Conservation (phyloP, 2,329 filamentous ascomycete genomes). For the Phyllosticta citriasiana region DNA sequence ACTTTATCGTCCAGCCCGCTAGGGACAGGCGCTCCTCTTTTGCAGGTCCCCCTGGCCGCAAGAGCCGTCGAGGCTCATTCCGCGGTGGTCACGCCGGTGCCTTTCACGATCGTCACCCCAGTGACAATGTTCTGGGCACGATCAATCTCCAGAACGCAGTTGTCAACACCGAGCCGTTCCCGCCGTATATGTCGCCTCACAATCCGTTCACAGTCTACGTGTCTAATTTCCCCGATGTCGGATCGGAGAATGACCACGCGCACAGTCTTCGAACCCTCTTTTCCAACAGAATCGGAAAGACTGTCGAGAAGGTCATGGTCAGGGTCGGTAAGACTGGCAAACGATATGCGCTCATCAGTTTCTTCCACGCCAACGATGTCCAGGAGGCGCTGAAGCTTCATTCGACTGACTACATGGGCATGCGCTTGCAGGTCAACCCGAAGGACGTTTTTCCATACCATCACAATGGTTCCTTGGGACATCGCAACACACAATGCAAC, state of each 20-base stretch:
- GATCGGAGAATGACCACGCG: neutral
- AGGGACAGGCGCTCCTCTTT: neutral
- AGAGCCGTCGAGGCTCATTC: conserved; percentile 1
- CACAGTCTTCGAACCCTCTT: neutral
- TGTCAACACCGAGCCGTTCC: conserved; percentile 1
- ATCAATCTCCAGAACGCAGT: neutral
- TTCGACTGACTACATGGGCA: neutral
- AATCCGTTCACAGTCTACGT: neutral
- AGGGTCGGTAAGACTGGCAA: neutral
- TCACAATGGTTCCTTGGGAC: neutral
- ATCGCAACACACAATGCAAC: neutral
- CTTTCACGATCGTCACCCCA: neutral
- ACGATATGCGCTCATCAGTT: neutral
- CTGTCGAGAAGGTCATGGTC: neutral
- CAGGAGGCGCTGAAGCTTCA: neutral
- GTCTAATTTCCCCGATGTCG: neutral
- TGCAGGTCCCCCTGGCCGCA: neutral
- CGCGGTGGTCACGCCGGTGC: neutral
- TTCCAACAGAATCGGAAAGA: neutral
- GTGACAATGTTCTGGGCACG: neutral
- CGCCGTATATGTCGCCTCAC: neutral
- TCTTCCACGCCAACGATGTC: neutral
- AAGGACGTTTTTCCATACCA: neutral
- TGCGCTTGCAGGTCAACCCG: neutral
- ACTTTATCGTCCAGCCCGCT: neutral